Base-by-base conservation (phyloP, 805 yeast genomes). In the Zygosaccharomyces kombuchaensis region DNA sequence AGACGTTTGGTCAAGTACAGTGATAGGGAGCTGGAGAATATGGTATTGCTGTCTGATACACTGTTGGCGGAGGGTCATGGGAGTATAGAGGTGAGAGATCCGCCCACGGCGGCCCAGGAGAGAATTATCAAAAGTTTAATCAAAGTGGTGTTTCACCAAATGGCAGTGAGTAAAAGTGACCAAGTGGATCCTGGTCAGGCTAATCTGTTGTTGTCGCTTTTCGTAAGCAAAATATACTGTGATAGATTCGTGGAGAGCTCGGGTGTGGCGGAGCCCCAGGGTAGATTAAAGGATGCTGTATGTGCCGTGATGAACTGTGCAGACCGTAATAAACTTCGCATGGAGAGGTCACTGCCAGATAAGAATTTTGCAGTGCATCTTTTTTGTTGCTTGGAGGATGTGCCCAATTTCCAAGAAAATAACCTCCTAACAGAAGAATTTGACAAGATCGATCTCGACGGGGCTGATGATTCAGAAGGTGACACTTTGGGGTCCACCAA, bases 361-460 rank as follows among this genome's bases (percentile, higher is more conserved):
- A 36, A 22, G 27, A 41, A 4, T 7, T 47, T 39, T 44, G 32
- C 14, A 17, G 47, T 53, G 6, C 34, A 48, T 44, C 38, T 53
- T 9, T 52, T 48, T 37, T 48, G 53, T 34, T 53, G 59, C 43
- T 35, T 52, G 27, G 50, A 50, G 16, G 50, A 54, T 25, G 16
- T 43, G 4, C 36, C 37, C 25, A 36, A 34, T 12, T 26, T 38
- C 25, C 22, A 27, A 14, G 47, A 50, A 6, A 30, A 44, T 14
- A 45, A 32, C 9, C 26, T 44, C 8, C 25, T 55, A 22, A 22
- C 49, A 4, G 64, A 62, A 22, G 65, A 59, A 2, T 62, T 66
- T 32, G 66, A 60, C 43, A 60, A 63, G 21, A 61, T 67, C 23
- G 62, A 62, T 40, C 38, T 66, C 21, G 51, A 52, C 9, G 44